Conservation (phyloP, 176 grass and related monocot species). For the Musa itinerans region DNA sequence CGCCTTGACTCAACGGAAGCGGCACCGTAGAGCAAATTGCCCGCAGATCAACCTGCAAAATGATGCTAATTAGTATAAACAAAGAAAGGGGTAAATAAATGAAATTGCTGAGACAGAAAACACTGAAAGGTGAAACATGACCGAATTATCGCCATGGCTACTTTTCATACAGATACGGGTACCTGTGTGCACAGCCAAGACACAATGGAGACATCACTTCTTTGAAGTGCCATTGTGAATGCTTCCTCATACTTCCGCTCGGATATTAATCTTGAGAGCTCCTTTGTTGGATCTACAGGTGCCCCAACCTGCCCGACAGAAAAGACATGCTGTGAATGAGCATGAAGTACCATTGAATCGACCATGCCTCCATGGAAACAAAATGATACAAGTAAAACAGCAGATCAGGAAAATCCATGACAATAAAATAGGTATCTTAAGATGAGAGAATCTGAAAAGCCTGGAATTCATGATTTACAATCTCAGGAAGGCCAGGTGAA, state of each 20-base stretch:
- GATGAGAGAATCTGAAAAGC: neutral
- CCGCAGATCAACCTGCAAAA: slow-evolving; percentile 74
- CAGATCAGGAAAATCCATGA: neutral
- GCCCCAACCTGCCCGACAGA: slow-evolving; percentile 54
- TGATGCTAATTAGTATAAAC: neutral
- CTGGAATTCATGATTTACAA: slow-evolving; percentile 19
- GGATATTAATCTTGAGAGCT: slow-evolving; percentile 52
- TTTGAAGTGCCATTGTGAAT: slow-evolving; percentile 93
- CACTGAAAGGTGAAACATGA: neutral
- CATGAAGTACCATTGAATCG: neutral
- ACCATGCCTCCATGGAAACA: slow-evolving; percentile 1
- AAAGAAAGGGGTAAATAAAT: neutral
- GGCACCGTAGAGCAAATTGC: slow-evolving; percentile 48
- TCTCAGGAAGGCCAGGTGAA: slow-evolving; percentile 45
- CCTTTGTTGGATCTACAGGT: slow-evolving; percentile 56
- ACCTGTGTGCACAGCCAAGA: slow-evolving; percentile 96
- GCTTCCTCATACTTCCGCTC: slow-evolving; percentile 77
- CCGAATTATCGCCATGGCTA: neutral
- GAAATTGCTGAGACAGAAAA: slow-evolving; percentile 1
- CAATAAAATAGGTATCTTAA: neutral
- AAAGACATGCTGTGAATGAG: slow-evolving; percentile 13
- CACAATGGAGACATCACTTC: slow-evolving; percentile 69
- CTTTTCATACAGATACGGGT: neutral
- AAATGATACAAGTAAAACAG: neutral
- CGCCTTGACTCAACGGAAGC: slow-evolving; percentile 68